Base-by-base conservation (phyloP, 495 filamentous ascomycete genomes). In the Tuber microsphaerosporum region DNA sequence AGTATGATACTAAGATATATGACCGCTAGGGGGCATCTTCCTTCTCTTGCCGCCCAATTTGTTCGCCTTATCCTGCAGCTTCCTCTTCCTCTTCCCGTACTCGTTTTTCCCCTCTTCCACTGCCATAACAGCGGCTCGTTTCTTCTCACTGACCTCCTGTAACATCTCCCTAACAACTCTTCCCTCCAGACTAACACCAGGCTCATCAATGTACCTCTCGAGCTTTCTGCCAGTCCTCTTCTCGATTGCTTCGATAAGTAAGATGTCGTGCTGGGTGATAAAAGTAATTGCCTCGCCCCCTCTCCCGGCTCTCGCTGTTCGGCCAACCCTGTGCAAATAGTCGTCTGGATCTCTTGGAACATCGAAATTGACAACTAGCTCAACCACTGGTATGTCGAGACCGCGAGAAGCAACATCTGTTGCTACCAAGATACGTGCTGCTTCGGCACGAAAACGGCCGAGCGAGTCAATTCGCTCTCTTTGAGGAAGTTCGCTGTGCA, bases 341-440 rank as follows among this genome's bases (percentile, higher is more conserved):
- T 97, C 96, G 83, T 97, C 95, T 46, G 95, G 94, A 82, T 97
- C 93, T 3, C 94, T 90, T 1, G 95, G 95, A 26, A 99, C 89
- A 81, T 98, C 96, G 82, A 92, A 98, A 83, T 99, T 98, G 71
- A 99, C 85, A 12, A 99, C 94, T 17, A 98, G 84, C 72, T 88
- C 91, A 1, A 98, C 96, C 75, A 91, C 91, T 0, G 94, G 96
- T 74, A 99, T 97, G 86, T 99, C 95, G 16, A 99, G 88, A 88
- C 95, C 95, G 81, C 95, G 88, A n/a, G 92, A 91, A 1, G 95
- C 95, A 20, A 99, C 94, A 83, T 99, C 96, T 0, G 95, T 98
- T 4, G 96, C 96, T 16, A 99, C 91, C 5, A 99, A 87, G 73
- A 99, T 89, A 9, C 95, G 88, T 19, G 95, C 94, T 0, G 94